Evolutionary conservation across 1,284 basidiomycete species (phyloP).

Genomic region (Sporisorium graminicola): DNA sequence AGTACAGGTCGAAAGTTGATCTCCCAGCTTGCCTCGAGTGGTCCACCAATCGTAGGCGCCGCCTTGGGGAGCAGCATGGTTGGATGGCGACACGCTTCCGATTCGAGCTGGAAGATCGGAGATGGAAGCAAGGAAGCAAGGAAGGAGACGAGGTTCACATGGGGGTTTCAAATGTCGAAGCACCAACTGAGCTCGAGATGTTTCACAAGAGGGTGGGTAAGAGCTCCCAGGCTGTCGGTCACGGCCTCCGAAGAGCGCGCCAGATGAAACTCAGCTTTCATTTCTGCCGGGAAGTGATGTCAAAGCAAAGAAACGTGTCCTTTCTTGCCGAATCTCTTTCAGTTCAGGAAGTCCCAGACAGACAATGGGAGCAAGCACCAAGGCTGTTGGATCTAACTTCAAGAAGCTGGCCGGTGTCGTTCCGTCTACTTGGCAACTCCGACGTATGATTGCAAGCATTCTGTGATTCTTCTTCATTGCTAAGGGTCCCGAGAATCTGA

Average conservation of each 20-base stretch:
- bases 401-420: not conserved
- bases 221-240: not conserved
- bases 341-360: too few species aligned
- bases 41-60: not conserved
- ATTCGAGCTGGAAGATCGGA: not conserved
- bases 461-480: not conserved
- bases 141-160: not conserved
- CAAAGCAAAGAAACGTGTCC: too few species aligned
- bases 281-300: too few species aligned
- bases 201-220: not conserved
- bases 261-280: not conserved
- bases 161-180: too few species aligned
- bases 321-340: too few species aligned
- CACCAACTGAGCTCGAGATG: not conserved
- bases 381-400: too few species aligned
- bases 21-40: slow-evolving; percentile 30
- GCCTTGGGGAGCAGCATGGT: slow-evolving; percentile 11
- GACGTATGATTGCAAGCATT: not conserved
- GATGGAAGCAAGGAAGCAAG: not conserved
- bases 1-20: slow-evolving; percentile 34
- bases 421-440: not conserved
- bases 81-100: not conserved
- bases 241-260: not conserved
- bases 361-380: too few species aligned
- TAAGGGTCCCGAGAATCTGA: not conserved